Conservation (phyloP, 2,329 filamentous ascomycete species). For the Trichoderma cornu-damae region DNA sequence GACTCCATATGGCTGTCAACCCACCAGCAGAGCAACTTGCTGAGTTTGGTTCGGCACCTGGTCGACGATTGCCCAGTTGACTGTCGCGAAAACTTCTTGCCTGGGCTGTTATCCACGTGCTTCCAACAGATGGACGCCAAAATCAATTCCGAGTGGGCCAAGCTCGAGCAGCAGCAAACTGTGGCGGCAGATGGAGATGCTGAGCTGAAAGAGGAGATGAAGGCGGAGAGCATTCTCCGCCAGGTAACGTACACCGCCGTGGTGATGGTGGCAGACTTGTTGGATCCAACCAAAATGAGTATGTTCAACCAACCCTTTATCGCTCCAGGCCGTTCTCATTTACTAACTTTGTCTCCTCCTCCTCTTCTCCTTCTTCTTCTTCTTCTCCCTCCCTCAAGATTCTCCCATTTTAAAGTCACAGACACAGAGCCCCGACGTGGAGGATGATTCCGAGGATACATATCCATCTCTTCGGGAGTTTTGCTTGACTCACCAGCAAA, state of each 20-base stretch:
- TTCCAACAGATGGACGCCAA: conserved; percentile 85
- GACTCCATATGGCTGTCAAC: conserved; percentile 79
- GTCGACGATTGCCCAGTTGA: conserved; percentile 87
- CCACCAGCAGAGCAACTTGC: conserved; percentile 88
- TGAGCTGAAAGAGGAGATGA: conserved; percentile 90
- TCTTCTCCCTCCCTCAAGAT: conserved; percentile 26
- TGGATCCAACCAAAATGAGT: conserved; percentile 69
- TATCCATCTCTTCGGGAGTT: conserved; percentile 68
- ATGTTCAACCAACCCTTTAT: conserved; percentile 32
- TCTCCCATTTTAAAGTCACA: conserved; percentile 28
- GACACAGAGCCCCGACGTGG: conserved; percentile 24
- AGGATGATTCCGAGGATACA: conserved; percentile 33
- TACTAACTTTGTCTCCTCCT: not conserved
- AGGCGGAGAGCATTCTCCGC: conserved; percentile 88
- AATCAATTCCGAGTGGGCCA: conserved; percentile 80
- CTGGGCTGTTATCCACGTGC: conserved; percentile 73
- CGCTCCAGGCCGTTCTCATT: not conserved
- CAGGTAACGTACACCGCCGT: conserved; percentile 91
- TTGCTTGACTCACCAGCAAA: conserved; percentile 68
- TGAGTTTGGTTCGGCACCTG: conserved; percentile 81
- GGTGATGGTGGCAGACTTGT: conserved; percentile 81
- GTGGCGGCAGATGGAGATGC: conserved; percentile 66
- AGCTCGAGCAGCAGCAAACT: conserved; percentile 59
- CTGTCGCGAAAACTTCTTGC: conserved; percentile 72
- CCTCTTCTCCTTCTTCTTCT: not conserved